Base-by-base conservation (phyloP, 495 filamentous ascomycete genomes). In the Parachaetomium inaequale region DNA sequence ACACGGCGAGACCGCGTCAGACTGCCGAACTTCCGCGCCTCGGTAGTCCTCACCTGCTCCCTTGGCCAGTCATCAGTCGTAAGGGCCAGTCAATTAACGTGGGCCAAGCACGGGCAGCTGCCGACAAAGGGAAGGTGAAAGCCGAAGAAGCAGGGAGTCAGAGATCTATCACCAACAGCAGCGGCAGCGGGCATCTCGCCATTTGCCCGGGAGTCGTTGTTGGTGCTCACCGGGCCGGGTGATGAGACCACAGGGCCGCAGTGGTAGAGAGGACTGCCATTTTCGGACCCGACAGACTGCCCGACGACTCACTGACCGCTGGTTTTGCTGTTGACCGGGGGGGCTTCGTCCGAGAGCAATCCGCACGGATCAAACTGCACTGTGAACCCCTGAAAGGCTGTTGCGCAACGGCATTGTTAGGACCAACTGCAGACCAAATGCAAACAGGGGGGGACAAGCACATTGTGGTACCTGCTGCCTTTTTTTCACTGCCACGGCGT, bases 281-380 rank as follows among this genome's bases (percentile, higher is more conserved):
- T n/a, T n/a, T 52, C 57, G 57, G 46, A 25, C 6, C 25, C 34
- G 46, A 51, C 57, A 23, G 47, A 43, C 29, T 5, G 29, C 58
- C 32, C 21, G 29, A 29, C 4, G 25, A 52, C 46, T 59, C 10
- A 23, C 17, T 28, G 25, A 19, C 19, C 4, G 12, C 21, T 40
- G 31, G 34, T 7, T 11, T 46, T 32, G 55, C 3, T 26, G 19
- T 1, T 29, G 55, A 46, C 40, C 2, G n/a, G 28, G 43, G n/a
- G 31, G 47, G 23, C 25, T 23, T 32, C 28, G 25, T 6, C 36
- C 31, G 11, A 5, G 19, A 45, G 38, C 31, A 54, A 60, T 40
- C 57, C 49, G 46, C 36, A 53, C 58, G 38, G 49, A 60, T 31
- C 49, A 54, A 53, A 60, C 38, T 43, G 58, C 32, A 53, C 38